Conservation (phyloP, 305 asterid genomes). For the Fraxinus velutina region DNA sequence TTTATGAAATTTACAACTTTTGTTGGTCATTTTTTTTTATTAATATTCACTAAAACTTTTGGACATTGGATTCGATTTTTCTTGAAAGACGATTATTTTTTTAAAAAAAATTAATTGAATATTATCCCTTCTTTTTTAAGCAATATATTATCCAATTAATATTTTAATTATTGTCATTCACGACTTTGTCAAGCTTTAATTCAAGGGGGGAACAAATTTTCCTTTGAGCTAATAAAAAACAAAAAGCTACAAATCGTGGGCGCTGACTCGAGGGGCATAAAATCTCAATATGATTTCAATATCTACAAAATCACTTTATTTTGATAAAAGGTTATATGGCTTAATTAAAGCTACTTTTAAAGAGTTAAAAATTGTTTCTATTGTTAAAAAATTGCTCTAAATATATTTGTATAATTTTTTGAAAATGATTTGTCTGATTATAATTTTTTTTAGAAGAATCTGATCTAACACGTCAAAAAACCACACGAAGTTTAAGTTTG, state of each 20-base stretch:
- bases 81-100: background rate
- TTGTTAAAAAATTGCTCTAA: background rate
- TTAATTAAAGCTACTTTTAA: no score
- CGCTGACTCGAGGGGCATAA: background rate
- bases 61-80: background rate
- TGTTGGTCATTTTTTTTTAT: no score
- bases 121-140: background rate
- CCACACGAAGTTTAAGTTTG: background rate
- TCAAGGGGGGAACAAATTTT: background rate
- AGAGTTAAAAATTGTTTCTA: no score
- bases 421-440: no score
- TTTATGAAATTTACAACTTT: no score
- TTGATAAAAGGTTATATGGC: no score
- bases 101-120: no score
- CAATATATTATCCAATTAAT: background rate
- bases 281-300: background rate
- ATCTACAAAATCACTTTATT: background rate
- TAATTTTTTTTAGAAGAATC: no score
- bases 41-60: no score
- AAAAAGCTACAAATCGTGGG: background rate
- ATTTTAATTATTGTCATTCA: background rate
- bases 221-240: background rate
- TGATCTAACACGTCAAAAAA: background rate
- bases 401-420: no score
- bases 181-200: background rate